phyloP scores from a whole-genome alignment of 495 filamentous ascomycete genomes.

The Thozetella sp. region DNA sequence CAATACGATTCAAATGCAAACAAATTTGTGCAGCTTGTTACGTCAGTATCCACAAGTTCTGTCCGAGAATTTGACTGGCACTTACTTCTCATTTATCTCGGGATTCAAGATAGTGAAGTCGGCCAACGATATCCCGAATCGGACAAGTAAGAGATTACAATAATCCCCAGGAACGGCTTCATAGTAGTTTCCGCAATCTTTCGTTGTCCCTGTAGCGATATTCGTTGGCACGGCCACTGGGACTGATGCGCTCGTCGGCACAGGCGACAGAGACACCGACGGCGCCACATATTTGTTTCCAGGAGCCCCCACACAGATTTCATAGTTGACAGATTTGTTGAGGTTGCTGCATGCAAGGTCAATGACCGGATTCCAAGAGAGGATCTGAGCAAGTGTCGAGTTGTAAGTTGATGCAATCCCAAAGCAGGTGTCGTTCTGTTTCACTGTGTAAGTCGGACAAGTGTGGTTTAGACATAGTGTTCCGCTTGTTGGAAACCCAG shows the following conservation, averaged over 20 bases:
- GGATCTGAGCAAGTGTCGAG: neutral
- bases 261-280: no score
- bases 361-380: neutral
- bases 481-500: neutral
- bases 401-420: neutral
- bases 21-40: no score
- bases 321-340: neutral
- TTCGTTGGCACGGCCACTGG: neutral
- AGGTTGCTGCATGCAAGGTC: neutral
- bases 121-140: neutral
- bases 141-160: neutral
- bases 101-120: neutral
- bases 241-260: neutral
- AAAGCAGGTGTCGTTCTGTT: neutral
- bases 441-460: neutral
- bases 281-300: no score
- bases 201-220: neutral
- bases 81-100: neutral
- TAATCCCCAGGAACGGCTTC: neutral
- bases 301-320: neutral
- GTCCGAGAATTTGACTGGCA: no score
- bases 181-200: neutral
- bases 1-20: no score
- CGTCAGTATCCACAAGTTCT: no score
- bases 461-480: neutral